Percentiles rank a stretch among this genome's conserved stretches.
phyloP scores from a whole-genome alignment of 306 rosid species.

The Sophora flavescens region DNA sequence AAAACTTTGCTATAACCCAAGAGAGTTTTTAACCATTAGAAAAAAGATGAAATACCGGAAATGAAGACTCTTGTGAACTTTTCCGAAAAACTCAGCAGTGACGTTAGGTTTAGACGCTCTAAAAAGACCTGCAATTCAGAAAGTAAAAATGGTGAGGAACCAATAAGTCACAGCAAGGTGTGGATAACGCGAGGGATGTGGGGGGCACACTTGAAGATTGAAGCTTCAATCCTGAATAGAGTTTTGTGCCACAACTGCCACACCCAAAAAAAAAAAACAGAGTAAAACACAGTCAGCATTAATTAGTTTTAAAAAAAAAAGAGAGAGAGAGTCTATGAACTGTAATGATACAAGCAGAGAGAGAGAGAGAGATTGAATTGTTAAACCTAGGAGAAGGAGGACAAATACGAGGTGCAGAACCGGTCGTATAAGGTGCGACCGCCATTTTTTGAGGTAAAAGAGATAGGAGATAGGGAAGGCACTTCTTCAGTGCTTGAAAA shows the following conservation, averaged over 20 bases:
- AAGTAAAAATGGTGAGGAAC: slow-evolving; percentile 14
- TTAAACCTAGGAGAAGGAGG: slow-evolving; percentile 64
- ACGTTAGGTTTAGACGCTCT: slow-evolving; percentile 68
- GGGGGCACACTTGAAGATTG: slow-evolving; percentile 62
- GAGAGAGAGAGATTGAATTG: slow-evolving; percentile 19
- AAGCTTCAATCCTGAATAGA: slow-evolving; percentile 80
- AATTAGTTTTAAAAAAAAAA: background rate
- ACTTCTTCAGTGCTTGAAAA: slow-evolving; percentile 4
- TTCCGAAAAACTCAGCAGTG: slow-evolving; percentile 73
- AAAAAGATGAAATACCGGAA: slow-evolving; percentile 56
- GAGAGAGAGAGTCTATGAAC: background rate
- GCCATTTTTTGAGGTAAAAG: slow-evolving; percentile 53
- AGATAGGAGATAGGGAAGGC: slow-evolving; percentile 11
- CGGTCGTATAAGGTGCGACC: slow-evolving; percentile 59
- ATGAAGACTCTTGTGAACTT: slow-evolving; percentile 70
- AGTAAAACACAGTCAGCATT: slow-evolving; percentile 2
- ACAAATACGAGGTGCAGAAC: slow-evolving; percentile 53
- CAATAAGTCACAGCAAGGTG: background rate
- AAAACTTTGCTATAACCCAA: background rate
- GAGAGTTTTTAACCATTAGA: background rate
- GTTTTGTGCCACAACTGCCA: slow-evolving; percentile 65
- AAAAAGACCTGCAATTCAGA: slow-evolving; percentile 55
- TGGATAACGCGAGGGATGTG: slow-evolving; percentile 4
- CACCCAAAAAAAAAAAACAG: background rate
- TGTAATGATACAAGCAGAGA: background rate